Percentiles rank a stretch among this genome's conserved stretches.
These are phyloP conservation scores for Leccinum insolens DNA, from an alignment of 1,284 basidiomycete genomes.

Conservation along the genomic window DNA sequence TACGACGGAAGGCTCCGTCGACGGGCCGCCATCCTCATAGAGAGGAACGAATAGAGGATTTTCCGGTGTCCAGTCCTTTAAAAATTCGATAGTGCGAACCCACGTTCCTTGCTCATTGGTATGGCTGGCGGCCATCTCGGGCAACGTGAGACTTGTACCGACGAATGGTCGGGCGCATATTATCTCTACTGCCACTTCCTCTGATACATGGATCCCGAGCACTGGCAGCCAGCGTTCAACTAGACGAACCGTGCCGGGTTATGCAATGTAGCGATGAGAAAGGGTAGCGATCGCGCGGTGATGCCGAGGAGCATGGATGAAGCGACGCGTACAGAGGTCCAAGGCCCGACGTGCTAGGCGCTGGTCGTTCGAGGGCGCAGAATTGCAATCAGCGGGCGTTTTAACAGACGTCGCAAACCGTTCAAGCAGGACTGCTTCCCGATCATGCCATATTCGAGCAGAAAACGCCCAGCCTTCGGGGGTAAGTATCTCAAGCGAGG, in stretches of 20 bases:
- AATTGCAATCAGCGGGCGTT: constrained; percentile 8
- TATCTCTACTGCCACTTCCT: constrained; percentile 80
- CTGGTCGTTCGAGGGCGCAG: constrained; percentile 29
- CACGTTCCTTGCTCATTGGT: constrained; percentile 75
- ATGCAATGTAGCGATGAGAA: constrained; percentile 80
- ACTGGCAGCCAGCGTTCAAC: constrained; percentile 89
- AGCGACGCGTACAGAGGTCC: constrained; percentile 67
- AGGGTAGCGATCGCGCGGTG: constrained; percentile 85
- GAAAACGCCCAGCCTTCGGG: constrained; percentile 88
- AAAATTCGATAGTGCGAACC: constrained; percentile 78
- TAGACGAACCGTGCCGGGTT: constrained; percentile 83
- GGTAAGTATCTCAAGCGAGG: constrained; percentile 78
- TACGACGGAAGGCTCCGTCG: constrained; percentile 17
- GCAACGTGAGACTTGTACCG: constrained; percentile 22
- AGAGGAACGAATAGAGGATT: constrained; percentile 64
- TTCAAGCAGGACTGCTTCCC: constrained; percentile 82
- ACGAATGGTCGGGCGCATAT: constrained; percentile 74
- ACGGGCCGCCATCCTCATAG: constrained; percentile 43
- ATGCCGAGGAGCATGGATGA: constrained; percentile 81
- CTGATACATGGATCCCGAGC: constrained; percentile 64
- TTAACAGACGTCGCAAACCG: constrained; percentile 55
- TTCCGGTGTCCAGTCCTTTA: constrained; percentile 88
- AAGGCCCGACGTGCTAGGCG: constrained; percentile 58
- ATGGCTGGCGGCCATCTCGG: constrained; percentile 34
- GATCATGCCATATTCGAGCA: constrained; percentile 85